Evolutionary conservation across 768 basidiomycete species (phyloP), one percentile per base, ranked within the genome.

Genomic region (Podaxis rugospora): DNA sequence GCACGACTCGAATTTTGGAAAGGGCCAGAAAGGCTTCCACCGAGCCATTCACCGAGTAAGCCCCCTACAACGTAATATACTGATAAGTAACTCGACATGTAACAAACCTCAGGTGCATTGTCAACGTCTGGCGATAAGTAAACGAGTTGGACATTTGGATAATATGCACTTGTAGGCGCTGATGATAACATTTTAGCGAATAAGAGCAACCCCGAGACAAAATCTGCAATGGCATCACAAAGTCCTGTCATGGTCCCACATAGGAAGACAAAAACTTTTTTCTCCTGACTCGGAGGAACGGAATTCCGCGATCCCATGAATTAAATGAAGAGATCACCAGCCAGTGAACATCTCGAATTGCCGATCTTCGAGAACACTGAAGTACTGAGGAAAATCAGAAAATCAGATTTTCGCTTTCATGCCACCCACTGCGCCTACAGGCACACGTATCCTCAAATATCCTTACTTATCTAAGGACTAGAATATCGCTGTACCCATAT

Each of bases 31-130:
- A 69, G 66, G 66, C 69, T 75, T 80, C 74, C 68, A 79, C 77
- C 78, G 78, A 80, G 77, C 73, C 80, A 80, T 83, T 81, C 82
- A 83, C 82, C 81, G 82, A 84, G 82, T 79, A 70, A 79, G 65
- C 70, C 50, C 61, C 64, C 67, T 66, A 65, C 65, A 66, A 69
- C 69, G 69, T 68, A 71, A 72, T 69, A 62, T 64, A 63, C 67
- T 65, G 69, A 71, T 70, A 70, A 68, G 53, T 32, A 49, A 35
- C 13, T 54, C 35, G 36, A 47, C 52, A 16, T 46, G 25, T 47
- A 44, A 60, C 18, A 63, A 28, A 39, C 36, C 32, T 55, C 44
- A 28, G 40, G 28, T 18, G 47, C 16, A 1, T 28, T 49, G 10
- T 39, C 59, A 61, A 49, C 35, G 25, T 10, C 53, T 37, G 4